Base-by-base conservation (phyloP, 2,329 filamentous ascomycete species). In the Colletotrichum sp. region DNA sequence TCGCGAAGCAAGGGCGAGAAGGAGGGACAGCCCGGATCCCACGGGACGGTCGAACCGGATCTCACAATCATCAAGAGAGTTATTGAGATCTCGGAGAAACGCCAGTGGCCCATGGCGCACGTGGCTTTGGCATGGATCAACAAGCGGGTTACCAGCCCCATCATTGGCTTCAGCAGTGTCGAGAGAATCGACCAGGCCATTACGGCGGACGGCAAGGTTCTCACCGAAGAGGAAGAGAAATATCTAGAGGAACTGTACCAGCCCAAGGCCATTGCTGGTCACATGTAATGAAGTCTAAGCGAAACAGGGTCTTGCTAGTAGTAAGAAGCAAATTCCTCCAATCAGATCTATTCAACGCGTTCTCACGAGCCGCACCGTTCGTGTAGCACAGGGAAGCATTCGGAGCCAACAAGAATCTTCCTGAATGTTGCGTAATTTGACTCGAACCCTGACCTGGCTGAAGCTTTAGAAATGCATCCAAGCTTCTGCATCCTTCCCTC, bases 111-210 rank as follows among this genome's bases (percentile, higher is more conserved):
- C 78, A 94, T 94, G 89, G 90, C 90, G 60, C 89, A 93, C 72
- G 89, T 95, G 24, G 89, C 91, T 2, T 87, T 93, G 71, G 92
- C 92, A 4, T 95, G 93, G 93, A 88, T 89, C 72, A 84, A 90
- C 78, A 86, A 88, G 77, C 85, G 88, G 60, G 88, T 89, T 8
- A 83, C 87, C 28, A 90, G 87, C 78, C 92, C 92, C 3, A 93
- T 94, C 75, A 85, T 93, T 69, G 92, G 93, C 0, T 86, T 94
- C 78, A 90, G 87, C 77, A 93, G 87, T 69, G 85, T 89, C 39
- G 86, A 88, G 73, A 85, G 92, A n/a, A 89, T 94, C 60, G 90
- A 93, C 44, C 91, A 94, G 84, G 90, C 91, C 2, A 85, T 92
- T 21, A 84, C 86, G 4, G 84, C 86, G 0, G 78, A 85, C 7